phyloP scores from a whole-genome alignment of 2,329 filamentous ascomycete species.

The Venturia nashicola region DNA sequence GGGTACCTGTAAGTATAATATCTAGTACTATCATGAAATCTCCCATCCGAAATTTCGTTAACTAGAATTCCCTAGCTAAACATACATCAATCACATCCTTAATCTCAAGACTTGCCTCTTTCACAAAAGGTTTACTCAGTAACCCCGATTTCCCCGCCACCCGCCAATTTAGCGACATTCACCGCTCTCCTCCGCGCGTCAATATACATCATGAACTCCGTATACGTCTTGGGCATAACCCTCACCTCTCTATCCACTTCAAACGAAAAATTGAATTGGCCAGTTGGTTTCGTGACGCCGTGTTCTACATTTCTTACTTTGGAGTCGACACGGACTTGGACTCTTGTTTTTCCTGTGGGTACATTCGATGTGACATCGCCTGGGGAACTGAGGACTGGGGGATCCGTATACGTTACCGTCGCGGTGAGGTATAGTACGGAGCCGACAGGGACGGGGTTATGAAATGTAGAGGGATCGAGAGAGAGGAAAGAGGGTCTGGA shows the following conservation, averaged over 20 bases:
- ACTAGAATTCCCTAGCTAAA: too few relatives aligned
- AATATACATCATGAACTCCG: constrained; percentile 48
- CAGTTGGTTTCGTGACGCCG: constrained; percentile 53
- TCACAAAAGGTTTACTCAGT: background rate
- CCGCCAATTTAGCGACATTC: constrained; percentile 25
- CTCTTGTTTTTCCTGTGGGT: constrained; percentile 40
- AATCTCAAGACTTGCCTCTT: too few relatives aligned
- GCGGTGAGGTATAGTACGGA: constrained; percentile 64
- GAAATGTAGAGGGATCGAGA: constrained; percentile 61
- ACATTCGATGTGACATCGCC: constrained; percentile 19
- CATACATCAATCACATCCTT: too few relatives aligned
- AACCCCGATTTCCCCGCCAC: background rate
- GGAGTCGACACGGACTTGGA: constrained; percentile 60
- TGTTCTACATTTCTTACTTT: constrained; percentile 64
- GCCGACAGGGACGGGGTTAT: constrained; percentile 63
- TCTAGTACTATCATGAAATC: too few relatives aligned
- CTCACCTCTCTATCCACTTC: constrained; percentile 51
- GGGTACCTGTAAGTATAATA: too few relatives aligned
- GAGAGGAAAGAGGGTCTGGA: constrained; percentile 58
- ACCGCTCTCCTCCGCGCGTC: constrained; percentile 46
- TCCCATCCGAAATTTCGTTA: too few relatives aligned
- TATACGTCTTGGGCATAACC: constrained; percentile 49
- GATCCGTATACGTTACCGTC: constrained; percentile 60
- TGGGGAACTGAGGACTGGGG: constrained; percentile 33
- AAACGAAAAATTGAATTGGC: constrained; percentile 68